Evolutionary conservation across 768 basidiomycete genomes (phyloP).

Genomic region (Artomyces pyxidatus): DNA sequence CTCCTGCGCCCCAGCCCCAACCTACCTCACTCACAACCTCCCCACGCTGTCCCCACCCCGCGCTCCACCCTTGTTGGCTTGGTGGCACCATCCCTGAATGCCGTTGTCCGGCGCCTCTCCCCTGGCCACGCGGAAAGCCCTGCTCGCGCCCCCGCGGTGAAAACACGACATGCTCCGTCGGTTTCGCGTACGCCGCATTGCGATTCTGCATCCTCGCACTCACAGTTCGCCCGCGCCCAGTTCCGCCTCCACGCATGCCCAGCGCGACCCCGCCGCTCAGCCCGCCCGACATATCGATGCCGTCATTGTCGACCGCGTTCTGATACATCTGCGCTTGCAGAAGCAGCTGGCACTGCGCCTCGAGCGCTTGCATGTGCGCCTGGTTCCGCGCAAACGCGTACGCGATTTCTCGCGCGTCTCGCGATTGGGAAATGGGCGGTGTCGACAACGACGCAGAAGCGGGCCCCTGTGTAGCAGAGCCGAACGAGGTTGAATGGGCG

Average conservation of each 20-base stretch:
- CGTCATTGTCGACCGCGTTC: slow-evolving; percentile 3
- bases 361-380: slow-evolving; percentile 5
- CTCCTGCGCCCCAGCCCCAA: not conserved
- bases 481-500: too few relatives aligned
- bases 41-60: not conserved
- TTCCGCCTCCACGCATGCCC: slow-evolving; percentile 2
- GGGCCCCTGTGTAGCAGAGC: slow-evolving; percentile 6
- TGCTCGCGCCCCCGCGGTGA: slow-evolving; percentile 8
- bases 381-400: slow-evolving; percentile 5
- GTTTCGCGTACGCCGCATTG: slow-evolving; percentile 8
- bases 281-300: slow-evolving; percentile 8
- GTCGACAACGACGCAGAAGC: slow-evolving; percentile 3
- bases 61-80: not conserved
- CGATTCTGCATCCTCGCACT: slow-evolving; percentile 9
- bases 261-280: slow-evolving; percentile 13
- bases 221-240: too few relatives aligned
- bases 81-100: not conserved
- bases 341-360: too few relatives aligned
- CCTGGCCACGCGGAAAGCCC: not conserved
- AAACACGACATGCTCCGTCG: slow-evolving; percentile 13
- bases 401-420: not conserved
- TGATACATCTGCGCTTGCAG: slow-evolving; percentile 8
- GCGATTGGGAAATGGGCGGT: not conserved
- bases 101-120: not conserved
- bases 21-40: not conserved